Evolutionary conservation across 164 flowering plant species (phyloP), one percentile per base, ranked within the genome.

Genomic region (Cinnamomum chago): DNA sequence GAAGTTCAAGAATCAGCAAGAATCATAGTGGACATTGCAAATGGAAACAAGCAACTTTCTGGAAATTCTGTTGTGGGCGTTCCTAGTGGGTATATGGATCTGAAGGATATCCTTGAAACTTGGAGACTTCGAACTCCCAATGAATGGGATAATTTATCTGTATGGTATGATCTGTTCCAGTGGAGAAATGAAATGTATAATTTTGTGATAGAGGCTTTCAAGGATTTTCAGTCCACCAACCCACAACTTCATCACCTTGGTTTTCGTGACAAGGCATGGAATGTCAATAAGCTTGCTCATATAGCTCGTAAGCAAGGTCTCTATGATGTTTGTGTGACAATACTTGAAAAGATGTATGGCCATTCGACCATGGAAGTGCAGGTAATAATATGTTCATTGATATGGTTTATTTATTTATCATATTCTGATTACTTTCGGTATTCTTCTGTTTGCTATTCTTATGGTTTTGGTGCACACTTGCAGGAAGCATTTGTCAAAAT

Each of bases 111-210:
- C 72, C 93, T 94, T 68, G 99, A 94, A 84, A 94, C 99, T 35
- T 96, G 99, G 99, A 90, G 99, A 76, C 86, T 94, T 18, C 85
- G 99, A 79, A 92, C 93, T 55, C 99, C 99, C 55, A 96, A 96
- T 87, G 97, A 94, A 79, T 96, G 99, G 99, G 99, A 96, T 78
- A 90, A 88, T 80, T 84, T 90, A 85, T 85, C 98, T 77, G 94
- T 94, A 71, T 96, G 99, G 99, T 92, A 83, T 87, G 99, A 96
- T 85, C 81, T 94, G 81, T 90, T 96, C 62, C 99, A 96, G 24
- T 96, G 99, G 99, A 89, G 99, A 79, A 94, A 96, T 88, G 99
- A 96, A 81, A 91, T 94, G 82, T 96, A 96, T 79, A 96, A 91
- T 88, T 82, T 83, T 80, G 97, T 92, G 23, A 94, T 96, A 51